Conservation (phyloP, 257 asterid genomes). For the Rauvolfia tetraphylla region DNA sequence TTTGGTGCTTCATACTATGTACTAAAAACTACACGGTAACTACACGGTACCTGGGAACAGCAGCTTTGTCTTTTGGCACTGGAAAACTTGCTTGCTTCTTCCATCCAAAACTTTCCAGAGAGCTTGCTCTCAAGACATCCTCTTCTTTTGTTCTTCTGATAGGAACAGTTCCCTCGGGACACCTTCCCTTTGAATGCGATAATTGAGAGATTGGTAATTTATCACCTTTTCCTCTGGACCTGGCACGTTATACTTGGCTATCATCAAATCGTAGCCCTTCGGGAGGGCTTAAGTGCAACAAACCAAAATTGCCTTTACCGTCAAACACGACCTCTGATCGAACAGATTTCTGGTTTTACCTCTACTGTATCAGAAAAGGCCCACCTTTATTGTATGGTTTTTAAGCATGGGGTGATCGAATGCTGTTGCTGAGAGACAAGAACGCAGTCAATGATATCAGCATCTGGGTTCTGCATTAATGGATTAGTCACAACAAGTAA, state of each 20-base stretch:
- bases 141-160: conserved; percentile 64
- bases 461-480: no score
- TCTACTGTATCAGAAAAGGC: no score
- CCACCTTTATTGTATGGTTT: no score
- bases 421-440: no score
- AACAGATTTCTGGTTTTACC: no score
- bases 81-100: conserved; percentile 42
- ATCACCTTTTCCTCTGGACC: conserved; percentile 21
- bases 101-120: conserved; percentile 47
- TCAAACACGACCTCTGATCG: no score
- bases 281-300: conserved; percentile 65
- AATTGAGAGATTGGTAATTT: conserved; percentile 40
- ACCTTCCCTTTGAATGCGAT: conserved; percentile 65
- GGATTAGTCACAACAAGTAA: no score
- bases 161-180: conserved; percentile 79
- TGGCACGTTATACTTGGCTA: conserved; percentile 24
- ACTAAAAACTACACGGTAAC: no score
- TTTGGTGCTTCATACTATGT: no score
- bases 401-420: no score
- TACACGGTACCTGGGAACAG: conserved; percentile 39
- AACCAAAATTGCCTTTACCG: conserved; percentile 4
- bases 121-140: conserved; percentile 60
- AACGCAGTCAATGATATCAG: no score
- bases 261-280: conserved; percentile 40
- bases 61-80: conserved; percentile 44